Evolutionary conservation across 805 yeast genomes (phyloP).

Genomic region (Hanseniaspora singularis): DNA sequence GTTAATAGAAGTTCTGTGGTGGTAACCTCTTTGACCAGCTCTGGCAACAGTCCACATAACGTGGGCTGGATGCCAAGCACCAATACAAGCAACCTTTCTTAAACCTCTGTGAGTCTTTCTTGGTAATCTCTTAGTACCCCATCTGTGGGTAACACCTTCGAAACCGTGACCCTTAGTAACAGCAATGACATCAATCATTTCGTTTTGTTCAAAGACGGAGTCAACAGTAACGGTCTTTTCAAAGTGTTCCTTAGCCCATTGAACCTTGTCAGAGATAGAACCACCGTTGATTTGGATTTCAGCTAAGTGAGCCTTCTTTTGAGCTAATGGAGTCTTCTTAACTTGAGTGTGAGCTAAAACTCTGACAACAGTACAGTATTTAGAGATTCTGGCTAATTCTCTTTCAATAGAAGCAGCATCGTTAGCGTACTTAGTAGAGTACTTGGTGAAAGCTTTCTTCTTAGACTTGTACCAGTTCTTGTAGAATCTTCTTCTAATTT

Average conservation of each 20-base stretch:
- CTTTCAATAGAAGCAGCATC: constrained; percentile 79
- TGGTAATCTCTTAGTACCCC: constrained; percentile 99
- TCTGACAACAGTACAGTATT: constrained; percentile 97
- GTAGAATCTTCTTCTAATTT: constrained; percentile 99
- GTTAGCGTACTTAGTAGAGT: constrained; percentile 95
- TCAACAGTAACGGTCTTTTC: constrained; percentile 96
- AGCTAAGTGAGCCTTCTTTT: constrained; percentile 99
- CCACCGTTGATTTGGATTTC: constrained; percentile 99
- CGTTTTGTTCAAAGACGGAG: constrained; percentile 96
- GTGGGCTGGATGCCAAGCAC: constrained; percentile 99
- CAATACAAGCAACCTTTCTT: constrained; percentile 99
- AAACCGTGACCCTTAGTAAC: constrained; percentile 99
- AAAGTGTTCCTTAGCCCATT: constrained; percentile 97
- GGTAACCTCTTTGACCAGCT: constrained; percentile 99
- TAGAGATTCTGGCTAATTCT: constrained; percentile 96
- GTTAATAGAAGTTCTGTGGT: constrained; percentile 99
- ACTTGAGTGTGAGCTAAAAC: constrained; percentile 98
- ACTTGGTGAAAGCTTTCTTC: constrained; percentile 99
- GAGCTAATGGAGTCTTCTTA: constrained; percentile 97
- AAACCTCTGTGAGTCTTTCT: constrained; percentile 99
- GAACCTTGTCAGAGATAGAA: constrained; percentile 91
- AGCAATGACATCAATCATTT: constrained; percentile 96
- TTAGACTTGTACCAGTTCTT: constrained; percentile 99
- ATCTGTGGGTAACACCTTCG: constrained; percentile 99
- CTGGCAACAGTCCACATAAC: constrained; percentile 99